Evolutionary conservation across 2,329 filamentous ascomycete species (phyloP).

Genomic region (Trichoderma koningii): DNA sequence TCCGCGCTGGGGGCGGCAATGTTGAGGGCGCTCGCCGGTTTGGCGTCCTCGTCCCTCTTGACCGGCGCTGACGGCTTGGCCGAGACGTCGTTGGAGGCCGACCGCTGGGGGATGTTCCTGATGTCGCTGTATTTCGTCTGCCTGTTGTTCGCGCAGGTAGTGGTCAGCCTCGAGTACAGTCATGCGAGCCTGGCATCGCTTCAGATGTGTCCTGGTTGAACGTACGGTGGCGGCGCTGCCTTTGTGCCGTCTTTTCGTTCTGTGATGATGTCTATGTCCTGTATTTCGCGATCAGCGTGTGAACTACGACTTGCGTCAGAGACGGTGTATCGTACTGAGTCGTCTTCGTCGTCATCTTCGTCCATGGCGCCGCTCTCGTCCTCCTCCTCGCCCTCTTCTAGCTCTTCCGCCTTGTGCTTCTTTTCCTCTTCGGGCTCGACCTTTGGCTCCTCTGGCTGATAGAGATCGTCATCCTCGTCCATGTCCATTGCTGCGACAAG

Average conservation of each 20-base stretch:
- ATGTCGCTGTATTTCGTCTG: constrained; percentile 66
- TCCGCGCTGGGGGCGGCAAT: constrained; percentile 50
- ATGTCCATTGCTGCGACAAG: constrained; percentile 55
- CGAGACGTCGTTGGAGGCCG: constrained; percentile 54
- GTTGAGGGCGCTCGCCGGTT: constrained; percentile 36
- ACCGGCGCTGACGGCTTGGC: constrained; percentile 48
- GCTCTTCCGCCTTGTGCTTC: constrained; percentile 51
- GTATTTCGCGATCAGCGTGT: constrained; percentile 4
- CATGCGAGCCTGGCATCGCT: neutral
- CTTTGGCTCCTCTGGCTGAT: constrained; percentile 60
- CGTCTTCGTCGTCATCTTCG: constrained; percentile 55
- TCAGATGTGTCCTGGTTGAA: constrained; percentile 29
- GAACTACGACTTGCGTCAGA: neutral
- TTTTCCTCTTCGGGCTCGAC: constrained; percentile 39
- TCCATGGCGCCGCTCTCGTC: constrained; percentile 63
- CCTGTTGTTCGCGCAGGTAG: constrained; percentile 38
- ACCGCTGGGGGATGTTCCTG: constrained; percentile 64
- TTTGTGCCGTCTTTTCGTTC: constrained; percentile 67
- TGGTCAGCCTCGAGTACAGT: neutral
- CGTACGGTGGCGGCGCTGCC: constrained; percentile 60
- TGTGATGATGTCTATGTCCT: constrained; percentile 70
- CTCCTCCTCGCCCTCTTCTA: constrained; percentile 66
- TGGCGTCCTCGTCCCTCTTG: constrained; percentile 51
- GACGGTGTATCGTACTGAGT: constrained; percentile 13
- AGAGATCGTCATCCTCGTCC: constrained; percentile 69